These are phyloP conservation scores for Aspergillus olivimuriae DNA, from an alignment of 495 filamentous ascomycete species.

Conservation along the genomic window DNA sequence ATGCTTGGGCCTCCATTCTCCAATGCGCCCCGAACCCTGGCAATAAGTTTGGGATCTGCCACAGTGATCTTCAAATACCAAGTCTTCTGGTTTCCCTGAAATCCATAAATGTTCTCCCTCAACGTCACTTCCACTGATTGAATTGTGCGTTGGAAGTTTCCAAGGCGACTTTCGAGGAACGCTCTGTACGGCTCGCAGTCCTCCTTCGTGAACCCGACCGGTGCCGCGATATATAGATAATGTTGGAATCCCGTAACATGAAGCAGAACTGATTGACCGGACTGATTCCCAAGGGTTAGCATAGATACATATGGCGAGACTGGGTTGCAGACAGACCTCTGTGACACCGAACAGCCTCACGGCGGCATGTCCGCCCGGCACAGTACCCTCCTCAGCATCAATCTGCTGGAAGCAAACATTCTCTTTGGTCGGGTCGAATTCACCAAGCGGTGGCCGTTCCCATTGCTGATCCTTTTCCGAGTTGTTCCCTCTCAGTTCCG, in stretches of 20 bases:
- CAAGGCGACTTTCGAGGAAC: conserved; percentile 71
- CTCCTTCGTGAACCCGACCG: conserved; percentile 65
- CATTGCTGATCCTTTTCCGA: conserved; percentile 93
- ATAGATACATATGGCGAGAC: neutral
- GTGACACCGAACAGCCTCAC: conserved; percentile 96
- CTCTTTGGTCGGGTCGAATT: conserved; percentile 65
- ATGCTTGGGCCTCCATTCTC: conserved; percentile 56
- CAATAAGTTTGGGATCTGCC: conserved; percentile 76
- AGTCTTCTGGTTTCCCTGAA: conserved; percentile 84
- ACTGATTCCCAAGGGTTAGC: conserved; percentile 29
- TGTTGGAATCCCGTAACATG: conserved; percentile 95
- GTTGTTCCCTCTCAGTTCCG: conserved; percentile 73
- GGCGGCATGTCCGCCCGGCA: conserved; percentile 63
- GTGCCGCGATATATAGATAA: conserved; percentile 91
- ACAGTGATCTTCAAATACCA: conserved; percentile 92
- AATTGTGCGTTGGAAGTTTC: conserved; percentile 55
- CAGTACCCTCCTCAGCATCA: conserved; percentile 81
- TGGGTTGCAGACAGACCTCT: conserved; percentile 52
- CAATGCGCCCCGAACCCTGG: conserved; percentile 61
- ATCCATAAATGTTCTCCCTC: conserved; percentile 85
- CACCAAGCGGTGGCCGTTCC: conserved; percentile 68
- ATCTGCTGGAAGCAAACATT: conserved; percentile 90
- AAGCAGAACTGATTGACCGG: conserved; percentile 86
- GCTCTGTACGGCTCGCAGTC: conserved; percentile 70
- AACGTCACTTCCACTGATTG: conserved; percentile 70